These are phyloP conservation scores for Nakazawaea sp. DNA, from an alignment of 805 yeast genomes.

Conservation along the genomic window DNA sequence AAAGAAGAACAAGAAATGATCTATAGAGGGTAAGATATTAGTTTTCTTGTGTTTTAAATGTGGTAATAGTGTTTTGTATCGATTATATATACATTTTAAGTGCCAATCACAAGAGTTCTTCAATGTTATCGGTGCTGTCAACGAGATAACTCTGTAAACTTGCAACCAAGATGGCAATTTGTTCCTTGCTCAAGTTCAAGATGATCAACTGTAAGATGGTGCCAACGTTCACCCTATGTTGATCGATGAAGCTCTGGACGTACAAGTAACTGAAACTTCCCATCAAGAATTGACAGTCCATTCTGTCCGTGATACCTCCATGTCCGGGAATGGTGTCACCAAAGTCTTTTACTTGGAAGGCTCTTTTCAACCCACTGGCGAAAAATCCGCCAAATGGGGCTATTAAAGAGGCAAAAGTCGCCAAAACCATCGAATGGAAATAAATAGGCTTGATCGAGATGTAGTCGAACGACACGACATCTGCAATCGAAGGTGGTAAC, in stretches of 20 bases:
- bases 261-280: slow-evolving; percentile 91
- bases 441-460: slow-evolving; percentile 78
- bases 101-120: too few relatives aligned
- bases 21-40: too few relatives aligned
- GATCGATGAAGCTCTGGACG: slow-evolving; percentile 85
- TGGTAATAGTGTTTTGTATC: not conserved
- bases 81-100: not conserved
- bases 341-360: slow-evolving; percentile 93
- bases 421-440: slow-evolving; percentile 78
- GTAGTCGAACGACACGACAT: slow-evolving; percentile 30
- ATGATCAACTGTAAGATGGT: slow-evolving; percentile 70
- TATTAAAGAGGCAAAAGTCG: slow-evolving; percentile 91
- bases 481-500: slow-evolving; percentile 63
- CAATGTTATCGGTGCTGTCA: too few relatives aligned
- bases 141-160: slow-evolving; percentile 49
- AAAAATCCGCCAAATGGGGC: slow-evolving; percentile 99
- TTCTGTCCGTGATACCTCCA: slow-evolving; percentile 96
- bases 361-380: slow-evolving; percentile 95
- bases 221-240: slow-evolving; percentile 65
- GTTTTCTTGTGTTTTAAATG: too few relatives aligned
- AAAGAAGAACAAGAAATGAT: slow-evolving; percentile 77
- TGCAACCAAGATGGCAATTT: slow-evolving; percentile 55
- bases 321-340: slow-evolving; percentile 99
- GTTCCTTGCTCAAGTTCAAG: slow-evolving; percentile 58
- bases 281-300: slow-evolving; percentile 97